A percentile compares a stretch with the other conserved stretches of the same genome.
phyloP scores from a whole-genome alignment of 1,284 basidiomycete genomes.

The Irpex lacteus region DNA sequence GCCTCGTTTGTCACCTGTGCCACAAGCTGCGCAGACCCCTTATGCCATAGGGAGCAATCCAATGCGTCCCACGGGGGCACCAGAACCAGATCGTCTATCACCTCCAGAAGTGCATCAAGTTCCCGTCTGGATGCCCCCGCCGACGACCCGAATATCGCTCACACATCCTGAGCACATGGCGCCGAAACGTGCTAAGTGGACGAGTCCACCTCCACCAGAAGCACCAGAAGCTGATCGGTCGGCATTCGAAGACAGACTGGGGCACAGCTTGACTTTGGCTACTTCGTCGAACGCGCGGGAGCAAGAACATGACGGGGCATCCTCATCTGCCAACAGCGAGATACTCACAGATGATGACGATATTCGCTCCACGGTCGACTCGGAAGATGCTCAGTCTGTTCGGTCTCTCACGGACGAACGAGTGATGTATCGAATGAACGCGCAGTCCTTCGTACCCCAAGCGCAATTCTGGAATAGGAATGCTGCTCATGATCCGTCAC shows the following conservation, averaged over 20 bases:
- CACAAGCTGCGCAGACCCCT: constrained; percentile 56
- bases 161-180: constrained; percentile 67
- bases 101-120: constrained; percentile 14
- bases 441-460: not conserved
- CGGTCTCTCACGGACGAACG: constrained; percentile 50
- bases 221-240: constrained; percentile 64
- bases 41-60: constrained; percentile 64
- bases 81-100: constrained; percentile 28
- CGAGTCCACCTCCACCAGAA: constrained; percentile 76
- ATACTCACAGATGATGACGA: constrained; percentile 67
- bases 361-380: constrained; percentile 48
- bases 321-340: constrained; percentile 60
- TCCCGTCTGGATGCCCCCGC: constrained; percentile 14
- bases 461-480: constrained; percentile 7
- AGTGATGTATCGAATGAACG: constrained; percentile 3
- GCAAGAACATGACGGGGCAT: constrained; percentile 37
- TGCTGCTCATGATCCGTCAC: constrained; percentile 20
- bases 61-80: constrained; percentile 45
- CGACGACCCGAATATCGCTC: constrained; percentile 23
- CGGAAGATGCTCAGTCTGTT: constrained; percentile 66
- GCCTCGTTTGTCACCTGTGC: constrained; percentile 51
- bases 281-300: constrained; percentile 61
- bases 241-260: constrained; percentile 65
- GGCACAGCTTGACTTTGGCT: constrained; percentile 60
- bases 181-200: constrained; percentile 73